phyloP scores from a whole-genome alignment of 108 stramenopile genomes.

The Tribonema minus region DNA sequence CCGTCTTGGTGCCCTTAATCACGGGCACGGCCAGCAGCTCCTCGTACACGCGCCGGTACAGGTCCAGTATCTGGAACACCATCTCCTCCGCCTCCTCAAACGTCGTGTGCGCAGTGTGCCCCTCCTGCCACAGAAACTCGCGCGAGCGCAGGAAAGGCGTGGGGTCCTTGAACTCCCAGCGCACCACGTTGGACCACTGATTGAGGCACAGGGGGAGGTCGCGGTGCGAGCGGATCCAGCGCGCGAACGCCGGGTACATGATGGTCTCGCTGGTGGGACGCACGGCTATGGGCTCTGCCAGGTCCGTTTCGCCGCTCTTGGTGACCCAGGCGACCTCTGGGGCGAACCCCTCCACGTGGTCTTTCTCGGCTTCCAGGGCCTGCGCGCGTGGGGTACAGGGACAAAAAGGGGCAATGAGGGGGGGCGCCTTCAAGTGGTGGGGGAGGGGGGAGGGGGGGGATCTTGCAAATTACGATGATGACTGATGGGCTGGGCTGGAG shows the following conservation, averaged over 20 bases:
- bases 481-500: too few relatives aligned
- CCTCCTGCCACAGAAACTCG: slow-evolving; percentile 99
- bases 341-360: slow-evolving; percentile 98
- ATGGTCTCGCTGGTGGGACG: slow-evolving; percentile 97
- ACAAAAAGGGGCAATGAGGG: too few relatives aligned
- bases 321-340: slow-evolving; percentile 98
- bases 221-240: slow-evolving; percentile 71
- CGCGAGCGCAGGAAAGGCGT: slow-evolving; percentile 93
- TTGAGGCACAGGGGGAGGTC: slow-evolving; percentile 97
- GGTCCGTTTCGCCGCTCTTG: slow-evolving; percentile 69
- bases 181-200: slow-evolving; percentile 98
- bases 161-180: slow-evolving; percentile 99
- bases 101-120: slow-evolving; percentile 96
- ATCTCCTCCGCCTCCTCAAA: slow-evolving; percentile 91
- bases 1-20: slow-evolving; percentile 56
- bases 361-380: slow-evolving; percentile 91
- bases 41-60: slow-evolving; percentile 93
- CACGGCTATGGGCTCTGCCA: slow-evolving; percentile 92
- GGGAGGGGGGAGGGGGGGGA: too few relatives aligned
- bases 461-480: too few relatives aligned
- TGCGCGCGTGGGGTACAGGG: too few relatives aligned
- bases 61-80: slow-evolving; percentile 90
- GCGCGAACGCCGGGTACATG: slow-evolving; percentile 96
- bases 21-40: slow-evolving; percentile 97
- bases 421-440: too few relatives aligned